Base-by-base conservation (phyloP, 2,329 filamentous ascomycete species). In the Epichloe scottii region DNA sequence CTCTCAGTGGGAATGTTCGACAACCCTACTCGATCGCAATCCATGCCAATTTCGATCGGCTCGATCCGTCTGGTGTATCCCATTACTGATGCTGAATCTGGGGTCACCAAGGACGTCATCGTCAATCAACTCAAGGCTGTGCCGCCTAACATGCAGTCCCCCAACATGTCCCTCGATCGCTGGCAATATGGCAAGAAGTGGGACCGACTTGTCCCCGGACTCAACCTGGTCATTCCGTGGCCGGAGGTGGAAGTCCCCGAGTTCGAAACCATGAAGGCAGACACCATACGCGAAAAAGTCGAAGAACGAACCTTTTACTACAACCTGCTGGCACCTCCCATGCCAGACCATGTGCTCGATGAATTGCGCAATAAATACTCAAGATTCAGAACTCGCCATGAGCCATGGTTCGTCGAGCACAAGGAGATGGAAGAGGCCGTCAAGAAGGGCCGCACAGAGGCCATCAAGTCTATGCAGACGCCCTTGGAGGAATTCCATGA, bases 351-450 rank as follows among this genome's bases (percentile, higher is more conserved):
- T n/a, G 78, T 96, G 38, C 77, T 95, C 57, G 83, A 95, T 65
- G 91, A 97, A 73, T 74, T 97, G 63, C 78, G 89, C 63, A 85
- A 86, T 72, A 85, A 82, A 64, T 95, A 84, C 76, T 87, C 84
- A 59, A 81, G 78, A 60, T 93, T 90, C 79, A 77, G 89, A 62
- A 89, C 83, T 49, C 76, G 87, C 46, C 88, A 95, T 70, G 85
- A 89, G 56, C 71, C 78, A 44, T 85, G 84, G 65, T 95, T 85
- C 64, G 67, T 90, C 49, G 73, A 73, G 57, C 70, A 73, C 68
- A 84, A 83, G 73, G 73, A 80, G 65, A 69, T 73, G 53, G 76
- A 84, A 64, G 82, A 79, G 42, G 63, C 61, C 30, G 69, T 65
- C 55, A 66, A 68, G 64, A 69, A 72, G 62, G 56, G 61, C 49